phyloP scores from a whole-genome alignment of 2,329 filamentous ascomycete species.

The Epicoccum nigrum region DNA sequence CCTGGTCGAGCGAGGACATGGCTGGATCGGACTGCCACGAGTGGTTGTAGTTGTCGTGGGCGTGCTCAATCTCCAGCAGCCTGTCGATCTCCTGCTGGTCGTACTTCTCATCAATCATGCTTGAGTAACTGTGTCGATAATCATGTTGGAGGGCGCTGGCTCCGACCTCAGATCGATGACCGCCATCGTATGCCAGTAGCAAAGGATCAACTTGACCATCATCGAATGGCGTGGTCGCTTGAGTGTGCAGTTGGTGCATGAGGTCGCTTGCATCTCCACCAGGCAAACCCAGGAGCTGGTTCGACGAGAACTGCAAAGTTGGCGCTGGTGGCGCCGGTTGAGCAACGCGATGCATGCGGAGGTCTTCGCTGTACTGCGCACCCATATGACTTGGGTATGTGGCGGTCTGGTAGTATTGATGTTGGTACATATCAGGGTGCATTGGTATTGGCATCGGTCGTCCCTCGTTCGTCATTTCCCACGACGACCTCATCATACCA shows the following conservation, averaged over 20 bases:
- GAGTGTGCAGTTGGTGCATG: constrained; percentile 41
- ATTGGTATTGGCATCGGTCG: constrained; percentile 53
- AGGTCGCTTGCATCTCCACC: constrained; percentile 49
- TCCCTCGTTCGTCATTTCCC: constrained; percentile 60
- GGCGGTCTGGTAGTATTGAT: constrained; percentile 60
- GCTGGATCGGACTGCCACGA: constrained; percentile 48
- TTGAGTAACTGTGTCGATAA: constrained; percentile 41
- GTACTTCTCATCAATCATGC: constrained; percentile 38
- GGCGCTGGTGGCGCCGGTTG: constrained; percentile 23
- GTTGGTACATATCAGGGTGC: constrained; percentile 51
- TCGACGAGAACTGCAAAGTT: constrained; percentile 39
- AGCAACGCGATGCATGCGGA: constrained; percentile 53
- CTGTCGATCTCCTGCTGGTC: constrained; percentile 38
- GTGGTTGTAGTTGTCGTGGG: constrained; percentile 34
- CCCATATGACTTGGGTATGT: constrained; percentile 49
- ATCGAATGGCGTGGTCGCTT: constrained; percentile 38
- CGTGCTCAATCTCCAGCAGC: constrained; percentile 28
- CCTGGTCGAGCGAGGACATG: constrained; percentile 47
- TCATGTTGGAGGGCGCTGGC: constrained; percentile 28
- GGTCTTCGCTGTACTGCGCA: constrained; percentile 38
- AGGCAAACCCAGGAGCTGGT: constrained; percentile 47
- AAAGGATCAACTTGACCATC: constrained; percentile 51
- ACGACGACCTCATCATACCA: constrained; percentile 55
- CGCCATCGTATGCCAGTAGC: constrained; percentile 46
- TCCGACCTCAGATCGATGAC: constrained; percentile 29